These are phyloP conservation scores for Echinosophora koreensis DNA, from an alignment of 306 rosid species.

Conservation along the genomic window DNA sequence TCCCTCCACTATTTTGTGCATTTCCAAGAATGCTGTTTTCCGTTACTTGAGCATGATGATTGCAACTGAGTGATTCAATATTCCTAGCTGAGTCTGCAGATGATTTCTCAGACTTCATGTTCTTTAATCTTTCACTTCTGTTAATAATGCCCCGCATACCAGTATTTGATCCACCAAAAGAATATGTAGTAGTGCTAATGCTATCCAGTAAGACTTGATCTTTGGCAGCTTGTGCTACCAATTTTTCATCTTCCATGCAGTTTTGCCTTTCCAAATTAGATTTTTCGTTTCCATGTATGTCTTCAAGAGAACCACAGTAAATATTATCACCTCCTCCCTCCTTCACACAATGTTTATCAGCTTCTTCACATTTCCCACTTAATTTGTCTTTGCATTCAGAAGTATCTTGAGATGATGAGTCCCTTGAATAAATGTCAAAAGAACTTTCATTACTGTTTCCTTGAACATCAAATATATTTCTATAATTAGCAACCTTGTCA, in stretches of 20 bases:
- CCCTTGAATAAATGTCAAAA: conserved; percentile 38
- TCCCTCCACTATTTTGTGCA: conserved; percentile 51
- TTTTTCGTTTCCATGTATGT: conserved; percentile 42
- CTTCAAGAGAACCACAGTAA: conserved; percentile 41
- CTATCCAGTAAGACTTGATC: conserved; percentile 45
- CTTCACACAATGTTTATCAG: conserved; percentile 44
- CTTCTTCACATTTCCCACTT: conserved; percentile 43
- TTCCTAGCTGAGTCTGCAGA: conserved; percentile 52
- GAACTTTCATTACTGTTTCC: conserved; percentile 20
- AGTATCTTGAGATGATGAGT: conserved; percentile 32
- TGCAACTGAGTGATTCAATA: conserved; percentile 41
- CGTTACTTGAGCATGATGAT: conserved; percentile 49
- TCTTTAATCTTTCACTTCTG: conserved; percentile 58
- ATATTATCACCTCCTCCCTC: conserved; percentile 45
- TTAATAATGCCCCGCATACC: conserved; percentile 47
- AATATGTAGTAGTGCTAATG: conserved; percentile 26
- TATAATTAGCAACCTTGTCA: conserved; percentile 37
- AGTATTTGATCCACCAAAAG: conserved; percentile 40
- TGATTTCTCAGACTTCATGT: conserved; percentile 66
- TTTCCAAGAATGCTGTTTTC: conserved; percentile 50
- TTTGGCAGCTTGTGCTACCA: conserved; percentile 42
- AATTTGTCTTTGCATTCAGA: conserved; percentile 25
- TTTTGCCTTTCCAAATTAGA: conserved; percentile 44
- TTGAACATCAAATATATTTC: conserved; percentile 40
- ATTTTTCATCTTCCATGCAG: conserved; percentile 52